phyloP scores from a whole-genome alignment of 257 asterid genomes.

The Gentiana macrophylla region DNA sequence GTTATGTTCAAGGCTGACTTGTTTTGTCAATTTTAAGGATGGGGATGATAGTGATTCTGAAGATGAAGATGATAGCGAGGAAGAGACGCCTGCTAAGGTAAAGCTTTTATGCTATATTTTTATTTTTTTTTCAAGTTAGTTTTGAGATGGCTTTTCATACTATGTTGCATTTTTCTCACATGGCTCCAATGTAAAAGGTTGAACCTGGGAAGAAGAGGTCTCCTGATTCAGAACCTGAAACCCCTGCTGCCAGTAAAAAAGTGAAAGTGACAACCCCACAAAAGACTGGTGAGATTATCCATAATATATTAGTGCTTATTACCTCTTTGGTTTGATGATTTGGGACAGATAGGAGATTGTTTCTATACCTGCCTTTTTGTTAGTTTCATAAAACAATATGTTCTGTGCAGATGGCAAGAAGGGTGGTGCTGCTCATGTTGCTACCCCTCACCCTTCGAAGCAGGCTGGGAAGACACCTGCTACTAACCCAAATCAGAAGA shows the following conservation, averaged over 20 bases:
- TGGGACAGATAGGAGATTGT: not conserved
- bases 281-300: constrained; percentile 44
- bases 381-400: not conserved
- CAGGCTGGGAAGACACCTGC: constrained; percentile 60
- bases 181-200: constrained; percentile 21
- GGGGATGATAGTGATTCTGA: constrained; percentile 37
- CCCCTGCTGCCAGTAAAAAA: constrained; percentile 66
- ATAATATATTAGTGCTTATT: no score
- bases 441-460: constrained; percentile 89
- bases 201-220: constrained; percentile 46
- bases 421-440: constrained; percentile 52
- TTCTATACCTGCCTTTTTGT: not conserved
- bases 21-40: constrained; percentile 24
- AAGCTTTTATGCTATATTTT: no score
- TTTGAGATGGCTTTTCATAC: not conserved
- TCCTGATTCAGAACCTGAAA: constrained; percentile 34
- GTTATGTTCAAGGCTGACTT: not conserved
- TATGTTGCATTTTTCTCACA: not conserved
- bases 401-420: constrained; percentile 59
- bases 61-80: constrained; percentile 42
- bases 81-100: constrained; percentile 89
- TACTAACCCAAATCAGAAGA: constrained; percentile 39
- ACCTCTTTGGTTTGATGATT: no score
- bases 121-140: not conserved
- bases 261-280: constrained; percentile 71